Percentiles rank a stretch among this genome's conserved stretches.
phyloP scores from a whole-genome alignment of 345 rosid genomes.

The Psidium friedrichsthalianum region DNA sequence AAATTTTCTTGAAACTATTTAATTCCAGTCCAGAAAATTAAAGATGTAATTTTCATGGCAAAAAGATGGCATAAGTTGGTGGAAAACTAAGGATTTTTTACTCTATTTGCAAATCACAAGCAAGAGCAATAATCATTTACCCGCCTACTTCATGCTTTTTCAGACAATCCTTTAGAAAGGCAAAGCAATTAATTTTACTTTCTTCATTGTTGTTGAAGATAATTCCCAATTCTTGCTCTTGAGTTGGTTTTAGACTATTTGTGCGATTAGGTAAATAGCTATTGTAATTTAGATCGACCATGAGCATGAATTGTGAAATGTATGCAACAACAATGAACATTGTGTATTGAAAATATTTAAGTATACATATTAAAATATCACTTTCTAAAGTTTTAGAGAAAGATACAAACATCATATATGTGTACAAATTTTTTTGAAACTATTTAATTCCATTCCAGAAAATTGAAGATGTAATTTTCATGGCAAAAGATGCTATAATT shows the following conservation, averaged over 20 bases:
- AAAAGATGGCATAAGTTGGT: background rate
- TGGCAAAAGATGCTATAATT: background rate
- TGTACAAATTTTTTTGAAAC: too few species aligned
- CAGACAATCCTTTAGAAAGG: background rate
- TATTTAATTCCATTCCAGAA: background rate
- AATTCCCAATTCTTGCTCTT: background rate
- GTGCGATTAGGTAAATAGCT: background rate
- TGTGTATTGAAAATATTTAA: background rate
- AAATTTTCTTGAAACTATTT: too few species aligned
- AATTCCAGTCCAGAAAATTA: background rate
- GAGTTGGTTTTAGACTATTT: background rate
- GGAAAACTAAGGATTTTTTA: background rate
- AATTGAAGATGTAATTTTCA: background rate
- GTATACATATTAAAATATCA: background rate
- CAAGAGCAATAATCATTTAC: background rate
- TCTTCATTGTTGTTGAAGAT: too few species aligned
- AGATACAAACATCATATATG: too few species aligned
- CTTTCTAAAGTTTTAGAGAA: background rate
- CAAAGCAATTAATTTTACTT: background rate
- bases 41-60: background rate
- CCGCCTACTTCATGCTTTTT: background rate
- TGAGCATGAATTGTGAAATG: background rate
- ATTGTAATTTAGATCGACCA: background rate
- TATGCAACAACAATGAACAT: background rate
- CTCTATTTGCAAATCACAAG: background rate